phyloP scores from a whole-genome alignment of 768 basidiomycete species.

The Cystobasidium tubakii region DNA sequence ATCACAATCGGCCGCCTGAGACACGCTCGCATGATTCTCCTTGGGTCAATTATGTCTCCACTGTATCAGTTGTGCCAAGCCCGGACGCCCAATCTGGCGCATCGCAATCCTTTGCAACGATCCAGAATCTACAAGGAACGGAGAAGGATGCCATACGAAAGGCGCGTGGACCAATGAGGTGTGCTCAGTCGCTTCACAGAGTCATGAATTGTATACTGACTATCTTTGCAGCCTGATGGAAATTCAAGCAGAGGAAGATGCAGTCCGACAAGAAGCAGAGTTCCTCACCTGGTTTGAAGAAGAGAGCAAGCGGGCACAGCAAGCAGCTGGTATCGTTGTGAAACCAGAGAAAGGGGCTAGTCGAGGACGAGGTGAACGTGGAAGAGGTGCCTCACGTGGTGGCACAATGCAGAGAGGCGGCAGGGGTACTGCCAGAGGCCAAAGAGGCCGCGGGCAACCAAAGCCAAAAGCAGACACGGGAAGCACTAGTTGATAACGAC shows the following conservation, averaged over 20 bases:
- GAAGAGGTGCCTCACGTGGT: neutral
- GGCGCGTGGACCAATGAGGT: neutral
- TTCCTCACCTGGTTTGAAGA: conserved; percentile 45
- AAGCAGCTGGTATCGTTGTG: neutral
- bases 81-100: neutral
- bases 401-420: neutral
- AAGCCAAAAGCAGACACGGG: neutral
- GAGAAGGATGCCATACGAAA: conserved; percentile 38
- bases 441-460: neutral
- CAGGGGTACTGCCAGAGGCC: neutral
- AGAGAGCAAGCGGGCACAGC: conserved; percentile 40
- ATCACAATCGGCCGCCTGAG: conserved; percentile 28
- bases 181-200: conserved; percentile 22
- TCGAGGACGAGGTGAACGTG: neutral
- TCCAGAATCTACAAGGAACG: conserved; percentile 41
- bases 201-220: neutral
- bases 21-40: conserved; percentile 33
- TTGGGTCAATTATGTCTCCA: conserved; percentile 42
- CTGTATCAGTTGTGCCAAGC: conserved; percentile 5
- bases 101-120: conserved; percentile 40
- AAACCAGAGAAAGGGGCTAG: neutral
- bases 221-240: conserved; percentile 40
- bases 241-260: conserved; percentile 43
- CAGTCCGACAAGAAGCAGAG: conserved; percentile 35
- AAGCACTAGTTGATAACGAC: neutral